phyloP scores from a whole-genome alignment of 1,139 yeast species.

The Lodderomyces margitis region DNA sequence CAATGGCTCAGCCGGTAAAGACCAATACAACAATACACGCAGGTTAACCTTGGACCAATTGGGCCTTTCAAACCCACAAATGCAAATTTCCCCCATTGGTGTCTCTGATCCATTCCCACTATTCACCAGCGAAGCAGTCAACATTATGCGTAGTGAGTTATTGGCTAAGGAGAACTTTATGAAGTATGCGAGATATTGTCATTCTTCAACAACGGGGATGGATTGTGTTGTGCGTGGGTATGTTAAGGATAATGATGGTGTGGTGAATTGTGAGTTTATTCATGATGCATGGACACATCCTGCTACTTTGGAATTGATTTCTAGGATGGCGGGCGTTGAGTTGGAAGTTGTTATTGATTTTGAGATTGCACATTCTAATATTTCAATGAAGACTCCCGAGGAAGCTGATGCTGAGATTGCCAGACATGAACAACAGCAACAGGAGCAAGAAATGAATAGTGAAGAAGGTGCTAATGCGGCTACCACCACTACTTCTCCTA shows the following conservation, averaged over 20 bases:
- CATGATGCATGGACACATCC: constrained; percentile 59
- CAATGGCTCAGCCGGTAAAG: constrained; percentile 30
- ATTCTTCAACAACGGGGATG: constrained; percentile 40
- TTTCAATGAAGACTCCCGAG: constrained; percentile 35
- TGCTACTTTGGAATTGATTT: constrained; percentile 46
- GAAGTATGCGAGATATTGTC: constrained; percentile 41
- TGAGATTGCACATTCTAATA: constrained; percentile 52
- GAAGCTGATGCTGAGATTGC: constrained; percentile 15
- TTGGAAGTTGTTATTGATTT: constrained; percentile 51
- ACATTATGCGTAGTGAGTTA: constrained; percentile 53
- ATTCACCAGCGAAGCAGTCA: constrained; percentile 55
- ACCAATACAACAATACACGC: constrained; percentile 24
- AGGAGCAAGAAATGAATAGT: constrained; percentile 1
- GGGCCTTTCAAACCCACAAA: constrained; percentile 31
- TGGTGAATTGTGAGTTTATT: constrained; percentile 39
- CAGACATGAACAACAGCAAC: constrained; percentile 15
- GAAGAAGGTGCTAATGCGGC: constrained; percentile 11
- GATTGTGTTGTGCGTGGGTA: constrained; percentile 51
- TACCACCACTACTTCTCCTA: constrained; percentile 15
- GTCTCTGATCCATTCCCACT: constrained; percentile 58
- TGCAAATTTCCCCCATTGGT: constrained; percentile 48
- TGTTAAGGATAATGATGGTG: constrained; percentile 30
- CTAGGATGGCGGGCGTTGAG: constrained; percentile 55
- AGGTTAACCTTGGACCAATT: constrained; percentile 49
- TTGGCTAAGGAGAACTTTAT: constrained; percentile 43